phyloP scores from a whole-genome alignment of 2,329 filamentous ascomycete genomes.

The Ambrosiella cleistominuta region DNA sequence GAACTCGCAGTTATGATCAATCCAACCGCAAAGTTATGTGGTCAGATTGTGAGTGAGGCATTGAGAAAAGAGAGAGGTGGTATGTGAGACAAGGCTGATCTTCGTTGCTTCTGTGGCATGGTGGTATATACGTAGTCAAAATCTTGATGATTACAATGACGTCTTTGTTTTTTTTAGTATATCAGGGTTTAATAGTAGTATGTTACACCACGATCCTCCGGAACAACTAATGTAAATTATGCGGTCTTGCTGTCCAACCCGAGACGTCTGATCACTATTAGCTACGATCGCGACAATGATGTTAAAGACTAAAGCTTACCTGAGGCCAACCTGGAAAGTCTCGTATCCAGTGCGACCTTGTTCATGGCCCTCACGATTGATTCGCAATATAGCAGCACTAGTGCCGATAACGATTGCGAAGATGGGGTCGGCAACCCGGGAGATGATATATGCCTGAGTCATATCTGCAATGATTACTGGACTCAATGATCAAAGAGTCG shows the following conservation, averaged over 20 bases:
- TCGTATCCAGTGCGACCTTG: conserved; percentile 36
- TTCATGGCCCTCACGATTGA: conserved; percentile 42
- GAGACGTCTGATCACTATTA: conserved; percentile 15
- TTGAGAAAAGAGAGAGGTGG: conserved; percentile 49
- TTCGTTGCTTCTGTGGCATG: too few species aligned
- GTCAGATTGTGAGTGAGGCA: conserved; percentile 49
- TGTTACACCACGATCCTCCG: not conserved
- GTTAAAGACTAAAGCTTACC: conserved; percentile 17
- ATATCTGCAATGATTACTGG: not conserved
- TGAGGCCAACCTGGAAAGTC: conserved; percentile 29
- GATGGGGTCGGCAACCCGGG: conserved; percentile 38
- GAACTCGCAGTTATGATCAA: conserved; percentile 47
- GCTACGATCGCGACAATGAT: not conserved
- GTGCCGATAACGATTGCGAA: conserved; percentile 40
- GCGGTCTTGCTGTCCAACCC: conserved; percentile 11
- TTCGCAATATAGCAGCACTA: conserved; percentile 35
- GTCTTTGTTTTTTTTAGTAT: not conserved
- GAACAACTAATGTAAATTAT: not conserved
- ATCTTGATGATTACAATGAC: not conserved
- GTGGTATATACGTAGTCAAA: too few species aligned
- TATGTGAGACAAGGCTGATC: not conserved
- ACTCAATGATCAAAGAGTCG: not conserved
- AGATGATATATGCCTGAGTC: conserved; percentile 40
- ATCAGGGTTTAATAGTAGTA: conserved; percentile 10
- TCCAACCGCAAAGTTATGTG: conserved; percentile 51